These are phyloP conservation scores for Leucocoprinus sp. DNA, from an alignment of 768 basidiomycete genomes.

Conservation along the genomic window DNA sequence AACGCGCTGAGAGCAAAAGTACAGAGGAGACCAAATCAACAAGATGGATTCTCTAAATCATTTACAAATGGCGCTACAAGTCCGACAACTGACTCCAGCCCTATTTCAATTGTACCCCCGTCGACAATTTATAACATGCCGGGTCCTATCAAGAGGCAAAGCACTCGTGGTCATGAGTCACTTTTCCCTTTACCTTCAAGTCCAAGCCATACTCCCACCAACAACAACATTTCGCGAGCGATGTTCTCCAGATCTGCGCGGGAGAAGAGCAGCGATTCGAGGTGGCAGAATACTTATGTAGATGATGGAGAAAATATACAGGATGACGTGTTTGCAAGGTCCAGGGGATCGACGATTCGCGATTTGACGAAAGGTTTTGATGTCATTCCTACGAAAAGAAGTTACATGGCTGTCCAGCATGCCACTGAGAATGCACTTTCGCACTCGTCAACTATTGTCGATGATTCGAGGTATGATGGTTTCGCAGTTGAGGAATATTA, in stretches of 20 bases:
- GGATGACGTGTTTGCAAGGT: constrained; percentile 12
- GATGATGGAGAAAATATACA: constrained; percentile 1
- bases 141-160: not conserved
- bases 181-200: constrained; percentile 41
- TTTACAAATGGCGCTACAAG: not conserved
- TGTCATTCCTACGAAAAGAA: constrained; percentile 4
- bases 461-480: constrained; percentile 4
- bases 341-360: constrained; percentile 10
- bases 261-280: not conserved
- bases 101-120: not conserved
- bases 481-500: constrained; percentile 12
- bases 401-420: constrained; percentile 4
- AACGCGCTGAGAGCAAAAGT: constrained; percentile 8
- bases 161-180: constrained; percentile 34
- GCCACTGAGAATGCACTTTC: not conserved
- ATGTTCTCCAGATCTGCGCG: not conserved
- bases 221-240: not conserved
- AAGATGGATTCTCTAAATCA: not conserved
- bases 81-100: not conserved
- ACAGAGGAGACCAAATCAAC: constrained; percentile 6
- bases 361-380: not conserved
- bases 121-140: not conserved
- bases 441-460: not conserved
- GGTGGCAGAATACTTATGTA: not conserved
- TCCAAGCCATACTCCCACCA: not conserved